These are phyloP conservation scores for Arachnomyces sp. DNA, from an alignment of 2,329 filamentous ascomycete species.

Conservation along the genomic window DNA sequence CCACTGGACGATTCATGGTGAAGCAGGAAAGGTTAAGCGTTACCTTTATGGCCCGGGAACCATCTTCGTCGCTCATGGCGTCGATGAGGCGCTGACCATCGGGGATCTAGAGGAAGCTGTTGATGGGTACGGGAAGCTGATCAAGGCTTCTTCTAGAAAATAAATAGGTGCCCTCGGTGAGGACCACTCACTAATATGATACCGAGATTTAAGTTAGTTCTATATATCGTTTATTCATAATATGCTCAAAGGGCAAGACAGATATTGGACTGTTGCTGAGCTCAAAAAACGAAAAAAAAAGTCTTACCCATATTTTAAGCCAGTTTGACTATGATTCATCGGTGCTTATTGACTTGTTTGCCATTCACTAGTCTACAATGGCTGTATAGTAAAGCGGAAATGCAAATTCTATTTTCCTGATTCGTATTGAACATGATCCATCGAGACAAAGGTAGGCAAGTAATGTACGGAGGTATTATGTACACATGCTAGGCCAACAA, in stretches of 20 bases:
- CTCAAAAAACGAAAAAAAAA: too few species aligned
- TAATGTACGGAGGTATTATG: too few species aligned
- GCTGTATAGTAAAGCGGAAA: too few species aligned
- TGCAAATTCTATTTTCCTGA: too few species aligned
- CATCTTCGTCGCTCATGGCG: slow-evolving; percentile 81
- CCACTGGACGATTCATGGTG: slow-evolving; percentile 60
- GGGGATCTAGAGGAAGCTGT: slow-evolving; percentile 70
- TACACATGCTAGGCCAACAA: too few species aligned
- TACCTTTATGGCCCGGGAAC: slow-evolving; percentile 57
- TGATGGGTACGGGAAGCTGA: slow-evolving; percentile 65
- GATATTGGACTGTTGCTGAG: too few species aligned
- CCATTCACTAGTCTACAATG: too few species aligned
- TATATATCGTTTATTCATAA: background rate
- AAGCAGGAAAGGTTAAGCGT: slow-evolving; percentile 39
- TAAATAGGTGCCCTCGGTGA: background rate
- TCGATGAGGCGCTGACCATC: slow-evolving; percentile 70
- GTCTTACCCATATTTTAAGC: too few species aligned
- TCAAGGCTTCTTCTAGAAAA: slow-evolving; percentile 32
- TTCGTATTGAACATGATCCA: too few species aligned
- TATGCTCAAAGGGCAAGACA: background rate
- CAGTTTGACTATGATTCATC: too few species aligned
- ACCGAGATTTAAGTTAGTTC: background rate
- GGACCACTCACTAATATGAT: background rate
- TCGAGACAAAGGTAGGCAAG: too few species aligned
- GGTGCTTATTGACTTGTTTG: too few species aligned